Base-by-base conservation (phyloP, 2,329 filamentous ascomycete species). In the Thelonectria discophora region DNA sequence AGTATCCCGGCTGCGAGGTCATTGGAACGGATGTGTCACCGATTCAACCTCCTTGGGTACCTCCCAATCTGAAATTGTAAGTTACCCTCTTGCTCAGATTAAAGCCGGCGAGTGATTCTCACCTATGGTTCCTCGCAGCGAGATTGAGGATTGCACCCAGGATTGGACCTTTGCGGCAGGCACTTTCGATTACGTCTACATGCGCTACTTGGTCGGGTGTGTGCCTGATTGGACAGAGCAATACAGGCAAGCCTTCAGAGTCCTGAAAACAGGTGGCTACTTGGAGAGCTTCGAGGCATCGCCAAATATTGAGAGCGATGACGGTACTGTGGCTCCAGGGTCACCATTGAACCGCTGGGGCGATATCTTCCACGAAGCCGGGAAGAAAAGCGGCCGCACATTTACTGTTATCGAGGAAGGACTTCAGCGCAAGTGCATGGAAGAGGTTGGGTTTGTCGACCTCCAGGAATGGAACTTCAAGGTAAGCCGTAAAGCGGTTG, bases 271-370 rank as follows among this genome's bases (percentile, higher is more conserved):
- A 12, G 52, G 52, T n/a, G 58, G 58, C 15, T 56, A 47, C 17
- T 13, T 53, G 21, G 58, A 60, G 20, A 60, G 51, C 39, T 39
- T 55, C 5, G 58, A 60, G 17, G 45, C 52, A 18, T 60, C 58
- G 15, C 32, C 52, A 6, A 50, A 46, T 45, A 60, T 60, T 21
- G 39, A 46, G 27, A 60, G 58, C 11, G 52, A 60, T 13, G 58
- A 60, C 18, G 52, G 46, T 3, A 60, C 52, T 5, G 46, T 60
- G 3, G 47, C 46, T 3, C 30, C 49, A n/a, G 37, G 21, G 4
- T 49, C 34, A 11, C 50, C 58, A 12, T 55, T 60, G 45, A 24
- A 42, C 5, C 51, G 54, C n/a, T 60, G 58, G 58, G 58, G 58
- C 11, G 24, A 42, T 3, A 47, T 60, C 5, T 60, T 60, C 11